Evolutionary conservation across 495 filamentous ascomycete species (phyloP), one percentile per base, ranked within the genome.

Genomic region (Friedmanniomyces simplex): DNA sequence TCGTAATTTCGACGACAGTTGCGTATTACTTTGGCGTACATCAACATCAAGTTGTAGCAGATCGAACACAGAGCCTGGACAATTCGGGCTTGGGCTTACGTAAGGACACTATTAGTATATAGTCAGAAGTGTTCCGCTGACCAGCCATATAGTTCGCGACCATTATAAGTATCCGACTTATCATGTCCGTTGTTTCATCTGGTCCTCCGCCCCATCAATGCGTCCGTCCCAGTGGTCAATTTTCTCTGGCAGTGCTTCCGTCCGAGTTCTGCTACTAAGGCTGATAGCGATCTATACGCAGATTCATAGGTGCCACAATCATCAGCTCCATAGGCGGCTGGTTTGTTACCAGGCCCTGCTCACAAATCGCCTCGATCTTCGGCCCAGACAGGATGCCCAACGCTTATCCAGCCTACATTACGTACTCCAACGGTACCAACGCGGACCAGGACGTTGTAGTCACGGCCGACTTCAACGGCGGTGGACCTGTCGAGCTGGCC

Each of bases 51-150:
- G 63, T 61, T 69, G 11, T 63, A 78, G 18, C 77, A 78, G 57
- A 78, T 82, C 53, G 76, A 81, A 60, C 79, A 82, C 57, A 69
- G 79, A 1, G 71, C 72, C 11, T 82, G 77, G 77, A 81, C 79
- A 77, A 62, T 82, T 24, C 65, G 79, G 14, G 63, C 75, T 6
- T 72, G 72, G 72, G 67, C 73, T 54, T 77, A 74, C 58, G 52
- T 54, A 43, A 36, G 51, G 7, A n/a, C 22, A 41, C 16, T 8
- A 11, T 6, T 14, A 18, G 43, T 12, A 18, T 6, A 42, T 41
- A 22, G 13, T 10, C 24, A n/a, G 32, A 50, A 25, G 3, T 22
- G 12, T 41, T 7, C 8, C 8, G 22, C 22, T 39, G 18, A 37
- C 51, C 28, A 42, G 5, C 4, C 11, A 25, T 73, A 57, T 76